Conservation (phyloP, 2,329 filamentous ascomycete species). For the Arthrobotrys entomopaga region DNA sequence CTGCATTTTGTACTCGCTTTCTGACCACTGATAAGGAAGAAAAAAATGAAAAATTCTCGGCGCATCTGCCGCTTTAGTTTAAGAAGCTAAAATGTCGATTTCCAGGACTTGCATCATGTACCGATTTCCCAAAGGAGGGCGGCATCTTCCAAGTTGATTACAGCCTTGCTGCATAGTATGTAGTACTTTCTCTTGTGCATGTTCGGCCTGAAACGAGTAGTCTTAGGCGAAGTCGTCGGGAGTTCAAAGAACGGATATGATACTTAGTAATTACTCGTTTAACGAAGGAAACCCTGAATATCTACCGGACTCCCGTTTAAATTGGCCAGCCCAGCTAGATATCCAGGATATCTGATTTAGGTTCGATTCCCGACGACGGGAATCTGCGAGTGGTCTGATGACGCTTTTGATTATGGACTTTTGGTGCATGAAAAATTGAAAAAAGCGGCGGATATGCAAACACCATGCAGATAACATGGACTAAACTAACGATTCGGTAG, state of each 20-base stretch:
- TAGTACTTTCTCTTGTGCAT: too few relatives aligned
- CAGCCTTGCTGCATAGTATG: too few relatives aligned
- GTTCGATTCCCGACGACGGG: not conserved
- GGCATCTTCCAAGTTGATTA: too few relatives aligned
- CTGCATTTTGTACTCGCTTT: slow-evolving; percentile 5
- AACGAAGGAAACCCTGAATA: too few relatives aligned
- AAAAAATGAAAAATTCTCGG: slow-evolving; percentile 6
- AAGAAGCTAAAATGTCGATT: not conserved
- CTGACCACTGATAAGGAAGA: slow-evolving; percentile 29
- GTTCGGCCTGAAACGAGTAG: too few relatives aligned
- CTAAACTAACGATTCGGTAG: slow-evolving; percentile 2
- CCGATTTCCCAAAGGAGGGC: not conserved
- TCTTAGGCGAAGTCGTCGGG: too few relatives aligned
- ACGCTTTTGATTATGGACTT: not conserved
- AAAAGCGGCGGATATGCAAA: slow-evolving; percentile 10
- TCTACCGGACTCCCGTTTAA: too few relatives aligned
- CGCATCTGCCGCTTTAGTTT: slow-evolving; percentile 8
- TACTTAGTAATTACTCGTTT: too few relatives aligned
- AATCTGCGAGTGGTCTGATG: slow-evolving; percentile 3
- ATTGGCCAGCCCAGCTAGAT: too few relatives aligned
- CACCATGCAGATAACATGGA: too few relatives aligned
- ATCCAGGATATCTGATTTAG: not conserved
- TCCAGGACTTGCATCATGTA: not conserved
- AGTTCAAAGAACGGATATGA: too few relatives aligned
- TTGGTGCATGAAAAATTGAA: not conserved